Base-by-base conservation (phyloP, 2,329 filamentous ascomycete genomes). In the Cytospora chrysosperma region DNA sequence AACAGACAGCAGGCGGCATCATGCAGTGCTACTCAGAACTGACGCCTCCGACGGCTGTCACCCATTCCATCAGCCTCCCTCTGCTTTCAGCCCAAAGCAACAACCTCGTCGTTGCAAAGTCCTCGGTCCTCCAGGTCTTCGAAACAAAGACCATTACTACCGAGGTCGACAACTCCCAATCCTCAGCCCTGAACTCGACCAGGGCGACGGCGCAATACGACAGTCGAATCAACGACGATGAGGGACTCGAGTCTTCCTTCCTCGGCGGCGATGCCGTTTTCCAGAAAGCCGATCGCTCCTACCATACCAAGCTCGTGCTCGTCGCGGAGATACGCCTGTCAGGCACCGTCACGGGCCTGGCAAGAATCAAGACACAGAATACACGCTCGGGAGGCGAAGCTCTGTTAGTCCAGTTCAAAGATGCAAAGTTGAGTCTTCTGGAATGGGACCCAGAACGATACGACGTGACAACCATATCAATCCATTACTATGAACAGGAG, bases 21-120 rank as follows among this genome's bases (percentile, higher is more conserved):
- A 98, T 98, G 94, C 94, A 98, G 86, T 96, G 92, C 83, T 98
- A 98, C 80, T 93, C 92, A 73, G 95, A 99, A 83, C 84, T 99
- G 75, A 88, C 92, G 76, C 91, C 94, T 81, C 93, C 95, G 61
- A 96, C 93, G 75, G 93, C 93, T 75, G 93, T 98, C 78, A 93
- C 92, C 72, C 90, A 97, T 79, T 92, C 93, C 68, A 79, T 97
- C 72, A 85, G 82, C 65, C 79, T 97, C 49, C 86, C 93, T 40
- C 93, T 99, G 73, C 83, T 89, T 54, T 89, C 90, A 54, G 78
- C 91, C 56, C 84, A 88, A 68, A 87, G 90, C 70, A 89, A 85
- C 75, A 97, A 98, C 75, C 85, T 99, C 69, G 82, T 97, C 69
- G 88, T 99, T 78, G 93, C 92, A 71, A 96, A 93, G 79, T 93